Evolutionary conservation across 1,139 yeast genomes (phyloP).

Genomic region (Candida albicans): DNA sequence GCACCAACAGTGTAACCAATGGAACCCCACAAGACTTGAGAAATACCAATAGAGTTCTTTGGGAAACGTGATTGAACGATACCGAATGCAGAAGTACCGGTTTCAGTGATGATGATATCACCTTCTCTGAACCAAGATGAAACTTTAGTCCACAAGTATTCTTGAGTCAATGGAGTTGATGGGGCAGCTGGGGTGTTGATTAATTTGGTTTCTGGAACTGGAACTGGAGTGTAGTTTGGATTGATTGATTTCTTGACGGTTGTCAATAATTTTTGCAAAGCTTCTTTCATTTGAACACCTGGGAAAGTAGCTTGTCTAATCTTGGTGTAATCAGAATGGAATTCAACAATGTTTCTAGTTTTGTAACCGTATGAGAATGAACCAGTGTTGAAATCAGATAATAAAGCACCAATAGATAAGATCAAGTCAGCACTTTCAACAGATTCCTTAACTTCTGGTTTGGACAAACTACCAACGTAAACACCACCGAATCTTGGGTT

Average conservation of each 20-base stretch:
- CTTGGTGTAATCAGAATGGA: constrained; percentile 86
- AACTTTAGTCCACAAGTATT: constrained; percentile 79
- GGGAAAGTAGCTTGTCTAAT: constrained; percentile 75
- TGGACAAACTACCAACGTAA: constrained; percentile 77
- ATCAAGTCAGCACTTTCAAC: constrained; percentile 79
- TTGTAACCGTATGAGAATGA: constrained; percentile 80
- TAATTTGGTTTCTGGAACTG: constrained; percentile 47
- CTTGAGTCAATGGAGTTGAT: constrained; percentile 54
- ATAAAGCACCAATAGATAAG: constrained; percentile 75
- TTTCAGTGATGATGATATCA: constrained; percentile 79
- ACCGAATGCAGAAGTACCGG: constrained; percentile 91
- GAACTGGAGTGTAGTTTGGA: constrained; percentile 41
- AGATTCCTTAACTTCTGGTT: constrained; percentile 71
- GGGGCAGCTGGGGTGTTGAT: constrained; percentile 30
- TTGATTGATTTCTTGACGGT: constrained; percentile 31
- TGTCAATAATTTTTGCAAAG: constrained; percentile 51
- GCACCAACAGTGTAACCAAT: constrained; percentile 89
- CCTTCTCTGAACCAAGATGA: constrained; percentile 76
- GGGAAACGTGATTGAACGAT: constrained; percentile 80
- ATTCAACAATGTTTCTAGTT: constrained; percentile 79
- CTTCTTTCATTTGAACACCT: constrained; percentile 75
- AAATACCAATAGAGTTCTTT: constrained; percentile 67
- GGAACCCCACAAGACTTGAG: constrained; percentile 90
- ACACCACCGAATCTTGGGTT: constrained; percentile 82
- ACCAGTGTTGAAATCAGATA: constrained; percentile 89